phyloP scores from a whole-genome alignment of 2,329 filamentous ascomycete species.

The Grosmannia huntii region DNA sequence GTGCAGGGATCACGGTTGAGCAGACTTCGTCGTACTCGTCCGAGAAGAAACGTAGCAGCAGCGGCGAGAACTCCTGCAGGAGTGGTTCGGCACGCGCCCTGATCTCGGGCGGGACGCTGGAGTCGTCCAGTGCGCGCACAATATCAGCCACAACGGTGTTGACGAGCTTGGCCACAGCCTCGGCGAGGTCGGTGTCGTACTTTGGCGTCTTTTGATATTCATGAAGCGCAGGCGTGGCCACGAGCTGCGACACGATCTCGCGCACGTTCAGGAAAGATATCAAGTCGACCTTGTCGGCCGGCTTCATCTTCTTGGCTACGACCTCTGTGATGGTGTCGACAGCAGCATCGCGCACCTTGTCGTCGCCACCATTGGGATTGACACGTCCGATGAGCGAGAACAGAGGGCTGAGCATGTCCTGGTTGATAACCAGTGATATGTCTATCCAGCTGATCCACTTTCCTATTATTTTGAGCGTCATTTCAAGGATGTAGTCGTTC shows the following conservation, averaged over 20 bases:
- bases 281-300: slow-evolving; percentile 85
- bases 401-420: slow-evolving; percentile 71
- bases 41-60: slow-evolving; percentile 85
- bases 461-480: slow-evolving; percentile 81
- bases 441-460: slow-evolving; percentile 99
- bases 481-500: slow-evolving; percentile 64
- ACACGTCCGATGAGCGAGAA: slow-evolving; percentile 77
- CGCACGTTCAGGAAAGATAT: slow-evolving; percentile 82
- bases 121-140: slow-evolving; percentile 69
- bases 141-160: slow-evolving; percentile 83
- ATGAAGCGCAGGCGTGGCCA: slow-evolving; percentile 67
- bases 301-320: slow-evolving; percentile 94
- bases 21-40: slow-evolving; percentile 98
- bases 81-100: slow-evolving; percentile 68
- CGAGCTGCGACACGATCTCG: slow-evolving; percentile 73
- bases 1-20: slow-evolving; percentile 83
- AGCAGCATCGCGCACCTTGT: slow-evolving; percentile 77
- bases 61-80: slow-evolving; percentile 71
- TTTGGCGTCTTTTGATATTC: slow-evolving; percentile 68
- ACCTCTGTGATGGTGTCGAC: slow-evolving; percentile 95
- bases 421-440: slow-evolving; percentile 84
- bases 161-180: slow-evolving; percentile 88
- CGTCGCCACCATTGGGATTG: slow-evolving; percentile 48
- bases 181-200: slow-evolving; percentile 92
- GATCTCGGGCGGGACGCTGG: slow-evolving; percentile 45